Evolutionary conservation across 352 stramenopile species (phyloP).

Genomic region (Phytophthora gonapodyides): DNA sequence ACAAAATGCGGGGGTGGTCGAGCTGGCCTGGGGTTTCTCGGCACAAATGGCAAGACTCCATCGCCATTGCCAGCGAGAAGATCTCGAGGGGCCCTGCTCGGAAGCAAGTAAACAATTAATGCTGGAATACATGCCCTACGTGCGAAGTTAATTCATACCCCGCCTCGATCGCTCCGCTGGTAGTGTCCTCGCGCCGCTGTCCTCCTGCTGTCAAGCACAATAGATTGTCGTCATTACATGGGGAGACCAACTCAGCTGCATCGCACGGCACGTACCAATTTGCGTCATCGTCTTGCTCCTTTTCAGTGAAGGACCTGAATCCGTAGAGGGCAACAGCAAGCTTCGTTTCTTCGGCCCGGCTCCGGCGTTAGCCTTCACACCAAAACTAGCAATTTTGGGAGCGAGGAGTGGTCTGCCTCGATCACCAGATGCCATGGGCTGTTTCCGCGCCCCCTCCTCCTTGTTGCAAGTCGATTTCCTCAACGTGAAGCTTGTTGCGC

Average conservation of each 20-base stretch:
- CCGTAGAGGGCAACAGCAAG: constrained; percentile 14
- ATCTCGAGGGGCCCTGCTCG: constrained; percentile 9
- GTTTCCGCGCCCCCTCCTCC: constrained; percentile 10
- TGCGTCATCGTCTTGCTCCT: constrained; percentile 15
- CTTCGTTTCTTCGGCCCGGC: constrained; percentile 28
- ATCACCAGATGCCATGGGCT: neutral
- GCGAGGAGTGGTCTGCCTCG: constrained; percentile 5
- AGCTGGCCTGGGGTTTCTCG: neutral
- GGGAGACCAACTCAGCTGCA: constrained; percentile 2
- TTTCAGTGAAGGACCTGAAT: constrained; percentile 20
- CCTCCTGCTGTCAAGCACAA: constrained; percentile 10
- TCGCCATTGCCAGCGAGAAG: neutral
- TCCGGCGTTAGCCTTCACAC: constrained; percentile 11
- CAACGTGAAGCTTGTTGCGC: constrained; percentile 6
- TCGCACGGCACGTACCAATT: constrained; percentile 17
- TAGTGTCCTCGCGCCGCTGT: neutral
- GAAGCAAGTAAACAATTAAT: constrained; percentile 3
- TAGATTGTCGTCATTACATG: constrained; percentile 2
- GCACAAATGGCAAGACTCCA: neutral
- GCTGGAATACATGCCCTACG: neutral
- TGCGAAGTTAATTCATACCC: constrained; percentile 11
- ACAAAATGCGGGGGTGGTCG: neutral
- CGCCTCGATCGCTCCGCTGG: neutral
- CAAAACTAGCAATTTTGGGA: constrained; percentile 3
- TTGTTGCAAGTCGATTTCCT: constrained; percentile 9